These are phyloP conservation scores for Cyamopsis tetragonoloba DNA, from an alignment of 306 rosid genomes.

Conservation along the genomic window DNA sequence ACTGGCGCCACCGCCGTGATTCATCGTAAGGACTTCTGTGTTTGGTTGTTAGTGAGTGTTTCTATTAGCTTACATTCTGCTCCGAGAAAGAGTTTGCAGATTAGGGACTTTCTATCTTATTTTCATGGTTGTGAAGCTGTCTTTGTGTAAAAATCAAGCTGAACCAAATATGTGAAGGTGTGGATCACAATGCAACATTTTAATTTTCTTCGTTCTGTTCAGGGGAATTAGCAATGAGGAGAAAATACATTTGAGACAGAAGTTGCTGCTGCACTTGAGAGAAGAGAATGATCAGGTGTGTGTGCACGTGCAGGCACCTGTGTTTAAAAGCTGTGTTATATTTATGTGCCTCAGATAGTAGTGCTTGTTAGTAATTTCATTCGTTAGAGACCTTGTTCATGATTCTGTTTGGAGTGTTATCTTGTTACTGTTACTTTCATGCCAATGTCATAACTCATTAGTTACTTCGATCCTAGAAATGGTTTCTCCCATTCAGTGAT, in stretches of 20 bases:
- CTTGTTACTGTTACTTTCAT: neutral
- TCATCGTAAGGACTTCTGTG: conserved; percentile 44
- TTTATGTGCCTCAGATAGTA: neutral
- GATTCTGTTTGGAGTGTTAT: neutral
- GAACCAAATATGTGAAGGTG: conserved; percentile 15
- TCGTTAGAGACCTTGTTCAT: neutral
- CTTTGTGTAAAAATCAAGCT: conserved; percentile 4
- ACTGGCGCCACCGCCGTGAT: conserved; percentile 81
- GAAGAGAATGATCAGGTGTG: conserved; percentile 86
- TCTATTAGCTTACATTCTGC: neutral
- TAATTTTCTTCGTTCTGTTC: conserved; percentile 16
- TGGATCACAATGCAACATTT: conserved; percentile 14
- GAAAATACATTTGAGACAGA: conserved; percentile 76
- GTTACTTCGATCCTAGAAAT: conserved; percentile 12
- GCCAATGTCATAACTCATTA: conserved; percentile 2
- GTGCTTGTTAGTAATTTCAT: conserved; percentile 1
- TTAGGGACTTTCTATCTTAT: too few relatives aligned
- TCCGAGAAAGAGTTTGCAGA: neutral
- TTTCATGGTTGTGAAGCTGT: neutral
- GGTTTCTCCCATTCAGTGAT: conserved; percentile 13
- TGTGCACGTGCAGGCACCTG: too few relatives aligned
- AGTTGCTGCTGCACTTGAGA: conserved; percentile 72
- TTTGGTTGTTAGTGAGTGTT: neutral
- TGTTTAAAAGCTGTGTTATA: too few relatives aligned
- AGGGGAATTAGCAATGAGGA: conserved; percentile 88